Percentiles rank a stretch among this genome's conserved stretches.
These are phyloP conservation scores for Fusarium sp. DNA, from an alignment of 2,329 filamentous ascomycete genomes.

Conservation along the genomic window DNA sequence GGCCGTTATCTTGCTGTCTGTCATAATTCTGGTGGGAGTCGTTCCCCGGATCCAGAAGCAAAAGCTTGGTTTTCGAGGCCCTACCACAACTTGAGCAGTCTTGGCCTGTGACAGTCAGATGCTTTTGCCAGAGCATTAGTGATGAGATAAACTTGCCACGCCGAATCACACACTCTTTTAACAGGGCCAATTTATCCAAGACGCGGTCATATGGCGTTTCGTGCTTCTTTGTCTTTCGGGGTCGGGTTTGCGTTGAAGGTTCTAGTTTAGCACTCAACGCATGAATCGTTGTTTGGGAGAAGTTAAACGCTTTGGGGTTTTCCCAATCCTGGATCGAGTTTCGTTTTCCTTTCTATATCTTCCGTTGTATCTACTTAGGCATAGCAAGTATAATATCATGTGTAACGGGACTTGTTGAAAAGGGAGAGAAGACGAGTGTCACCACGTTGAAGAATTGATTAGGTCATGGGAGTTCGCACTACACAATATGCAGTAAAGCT, in stretches of 20 bases:
- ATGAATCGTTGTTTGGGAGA: neutral
- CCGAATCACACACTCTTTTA: neutral
- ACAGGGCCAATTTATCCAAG: neutral
- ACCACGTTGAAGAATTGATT: no score
- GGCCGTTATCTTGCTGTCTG: slow-evolving; percentile 75
- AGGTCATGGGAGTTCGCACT: neutral
- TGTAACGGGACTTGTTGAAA: no score
- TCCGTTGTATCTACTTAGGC: neutral
- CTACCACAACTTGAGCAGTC: slow-evolving; percentile 22
- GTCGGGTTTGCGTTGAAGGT: neutral
- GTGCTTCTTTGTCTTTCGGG: slow-evolving; percentile 1
- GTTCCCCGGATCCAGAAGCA: slow-evolving; percentile 83
- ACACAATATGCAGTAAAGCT: neutral
- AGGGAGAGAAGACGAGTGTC: no score
- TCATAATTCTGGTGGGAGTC: slow-evolving; percentile 78
- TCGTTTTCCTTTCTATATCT: neutral
- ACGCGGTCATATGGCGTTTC: neutral
- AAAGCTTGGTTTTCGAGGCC: slow-evolving; percentile 74
- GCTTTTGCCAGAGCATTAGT: neutral
- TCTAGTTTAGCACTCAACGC: neutral
- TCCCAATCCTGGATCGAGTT: neutral
- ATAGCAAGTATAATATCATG: neutral
- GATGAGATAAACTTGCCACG: no score
- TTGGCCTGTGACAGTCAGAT: neutral
- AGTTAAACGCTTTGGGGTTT: neutral